These are phyloP conservation scores for Phytopythium ostracodes DNA, from an alignment of 352 stramenopile genomes.

Conservation along the genomic window DNA sequence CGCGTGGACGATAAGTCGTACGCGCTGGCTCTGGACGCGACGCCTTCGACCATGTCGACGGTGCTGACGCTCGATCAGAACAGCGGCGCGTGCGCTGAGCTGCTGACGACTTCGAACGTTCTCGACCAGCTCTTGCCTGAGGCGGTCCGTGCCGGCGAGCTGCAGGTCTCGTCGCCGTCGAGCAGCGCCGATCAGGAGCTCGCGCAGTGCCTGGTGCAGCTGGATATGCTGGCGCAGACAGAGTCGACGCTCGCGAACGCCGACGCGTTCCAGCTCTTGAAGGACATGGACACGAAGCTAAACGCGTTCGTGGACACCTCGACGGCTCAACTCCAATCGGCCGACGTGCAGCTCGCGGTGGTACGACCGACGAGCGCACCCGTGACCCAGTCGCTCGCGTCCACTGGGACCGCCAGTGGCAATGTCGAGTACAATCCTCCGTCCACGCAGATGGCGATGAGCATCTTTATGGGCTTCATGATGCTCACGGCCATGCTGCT, in stretches of 20 bases:
- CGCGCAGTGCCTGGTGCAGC: slow-evolving; percentile 15
- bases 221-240: slow-evolving; percentile 20
- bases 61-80: slow-evolving; percentile 22
- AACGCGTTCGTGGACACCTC: slow-evolving; percentile 30
- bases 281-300: slow-evolving; percentile 38
- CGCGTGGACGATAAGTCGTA: slow-evolving; percentile 24
- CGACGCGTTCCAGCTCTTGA: slow-evolving; percentile 33
- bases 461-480: slow-evolving; percentile 49
- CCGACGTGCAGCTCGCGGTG: slow-evolving; percentile 32
- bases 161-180: slow-evolving; percentile 20
- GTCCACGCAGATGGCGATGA: slow-evolving; percentile 54
- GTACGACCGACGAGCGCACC: slow-evolving; percentile 7
- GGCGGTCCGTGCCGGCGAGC: slow-evolving; percentile 16
- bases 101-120: slow-evolving; percentile 11
- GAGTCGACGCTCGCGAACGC: not conserved
- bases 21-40: slow-evolving; percentile 17
- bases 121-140: slow-evolving; percentile 12
- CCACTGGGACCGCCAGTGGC: not conserved
- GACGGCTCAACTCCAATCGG: slow-evolving; percentile 16
- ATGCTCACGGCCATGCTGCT: slow-evolving; percentile 64
- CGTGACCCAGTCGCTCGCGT: slow-evolving; percentile 1
- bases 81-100: slow-evolving; percentile 20
- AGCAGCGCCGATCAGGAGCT: not conserved
- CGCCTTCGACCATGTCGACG: slow-evolving; percentile 8
- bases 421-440: slow-evolving; percentile 33